Evolutionary conservation across 179 eudicot genomes (phyloP), one percentile per base, ranked within the genome.

Genomic region (Beta corolliflora): DNA sequence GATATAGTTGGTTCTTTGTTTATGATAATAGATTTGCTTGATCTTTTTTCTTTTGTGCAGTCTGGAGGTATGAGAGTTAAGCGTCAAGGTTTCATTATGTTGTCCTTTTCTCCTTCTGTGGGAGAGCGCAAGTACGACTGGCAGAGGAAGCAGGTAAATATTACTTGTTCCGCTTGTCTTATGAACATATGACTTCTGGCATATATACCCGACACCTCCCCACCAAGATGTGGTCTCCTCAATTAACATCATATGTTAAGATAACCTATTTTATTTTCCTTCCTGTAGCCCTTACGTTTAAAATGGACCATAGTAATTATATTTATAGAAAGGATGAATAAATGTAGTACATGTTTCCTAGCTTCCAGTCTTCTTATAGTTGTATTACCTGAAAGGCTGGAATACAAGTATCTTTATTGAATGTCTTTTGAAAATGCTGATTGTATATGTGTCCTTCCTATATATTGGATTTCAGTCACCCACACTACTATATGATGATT

Each of bases 111-210:
- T 72, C 97, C 99, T 72, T 84, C 97, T 73, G 70, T 88, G 69
- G 98, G 93, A 77, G 98, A 94, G 79, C 99, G 98, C 78, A 94
- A 94, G 89, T 96, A 96, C 83, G 93, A 96, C 79, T 91, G 94
- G 94, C 97, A 92, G 78, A 94, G 88, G 87, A 94, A 84, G 84
- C 98, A 96, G 99, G 99, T 96, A 85, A 73, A 50, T 15, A 21
- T 31, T 66, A 52, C 71, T 81, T 58, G 29, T 45, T 41, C 69
- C 50, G 7, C 41, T 14, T 68, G 60, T 19, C 59, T 52, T n/a
- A 23, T 72, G 59, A 25, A 64, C 13, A 46, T 52, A 76, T 36
- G 25, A 29, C 12, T 73, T 36, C n/a, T 15, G 55, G 71, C 46
- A 67, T 81, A 11, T 46, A 61, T 54, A 25, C 83, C 19, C 18